Conservation (phyloP, 2,329 filamentous ascomycete species). For the Monilinia aucupariae region DNA sequence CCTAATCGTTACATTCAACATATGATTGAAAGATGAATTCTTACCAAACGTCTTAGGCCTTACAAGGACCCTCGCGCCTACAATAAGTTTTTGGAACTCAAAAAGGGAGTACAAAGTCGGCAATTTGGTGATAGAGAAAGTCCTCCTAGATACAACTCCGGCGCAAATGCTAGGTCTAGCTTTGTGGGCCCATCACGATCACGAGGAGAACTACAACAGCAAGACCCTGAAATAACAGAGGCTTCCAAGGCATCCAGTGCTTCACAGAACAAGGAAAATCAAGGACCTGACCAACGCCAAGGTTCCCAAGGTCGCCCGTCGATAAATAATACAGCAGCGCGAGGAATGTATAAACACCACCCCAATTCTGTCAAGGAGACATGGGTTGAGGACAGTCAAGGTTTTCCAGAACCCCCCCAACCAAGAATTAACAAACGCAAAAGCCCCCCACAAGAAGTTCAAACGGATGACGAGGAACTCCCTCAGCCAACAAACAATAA, state of each 20-base stretch:
- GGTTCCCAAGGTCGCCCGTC: background rate
- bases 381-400: slow-evolving; percentile 11
- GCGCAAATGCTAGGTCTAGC: background rate
- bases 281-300: slow-evolving; percentile 4
- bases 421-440: slow-evolving; percentile 14
- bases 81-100: background rate
- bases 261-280: slow-evolving; percentile 34
- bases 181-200: background rate
- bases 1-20: background rate
- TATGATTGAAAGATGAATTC: too few relatives aligned
- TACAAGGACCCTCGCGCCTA: background rate
- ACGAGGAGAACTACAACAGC: background rate
- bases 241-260: slow-evolving; percentile 16
- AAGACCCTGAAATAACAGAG: background rate
- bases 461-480: background rate
- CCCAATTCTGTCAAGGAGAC: background rate
- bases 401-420: background rate
- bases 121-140: background rate
- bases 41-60: background rate
- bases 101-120: background rate
- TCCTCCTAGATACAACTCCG: background rate
- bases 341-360: background rate
- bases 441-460: background rate
- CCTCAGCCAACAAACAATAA: background rate
- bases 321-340: background rate